Percentiles rank a stretch among this genome's conserved stretches.
These are phyloP conservation scores for Hyphodiscus hymeniophilus DNA, from an alignment of 495 filamentous ascomycete genomes.

Conservation along the genomic window DNA sequence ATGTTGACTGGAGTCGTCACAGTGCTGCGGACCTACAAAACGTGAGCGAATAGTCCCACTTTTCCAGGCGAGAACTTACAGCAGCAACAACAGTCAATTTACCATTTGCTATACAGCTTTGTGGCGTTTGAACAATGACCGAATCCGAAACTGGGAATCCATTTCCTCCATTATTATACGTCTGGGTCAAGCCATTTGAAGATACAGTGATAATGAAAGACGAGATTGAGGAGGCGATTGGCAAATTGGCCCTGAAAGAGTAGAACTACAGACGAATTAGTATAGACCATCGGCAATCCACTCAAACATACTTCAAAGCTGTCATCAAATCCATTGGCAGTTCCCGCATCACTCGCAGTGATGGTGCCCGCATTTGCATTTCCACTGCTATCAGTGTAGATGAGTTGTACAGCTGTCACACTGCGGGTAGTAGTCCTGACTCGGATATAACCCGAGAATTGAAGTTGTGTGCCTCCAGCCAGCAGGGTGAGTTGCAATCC, in stretches of 20 bases:
- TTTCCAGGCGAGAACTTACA: conserved; percentile 16
- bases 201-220: conserved; percentile 30
- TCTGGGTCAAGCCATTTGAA: conserved; percentile 18
- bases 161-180: conserved; percentile 29
- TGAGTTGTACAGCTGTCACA: conserved; percentile 25
- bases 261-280: conserved; percentile 27
- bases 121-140: conserved; percentile 29
- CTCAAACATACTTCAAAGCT: conserved; percentile 43
- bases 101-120: conserved; percentile 28
- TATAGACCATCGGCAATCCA: too few species aligned
- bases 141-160: conserved; percentile 30
- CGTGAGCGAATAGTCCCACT: conserved; percentile 11
- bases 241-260: conserved; percentile 25
- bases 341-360: conserved; percentile 33
- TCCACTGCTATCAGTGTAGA: conserved; percentile 29
- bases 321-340: conserved; percentile 48
- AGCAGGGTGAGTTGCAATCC: conserved; percentile 32
- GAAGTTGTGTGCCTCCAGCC: conserved; percentile 25
- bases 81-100: conserved; percentile 30
- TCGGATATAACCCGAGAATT: conserved; percentile 32
- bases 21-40: conserved; percentile 40
- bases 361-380: conserved; percentile 32
- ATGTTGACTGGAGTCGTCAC: conserved; percentile 34
- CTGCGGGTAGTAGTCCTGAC: conserved; percentile 28
- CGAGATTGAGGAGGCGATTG: conserved; percentile 28